Conservation (phyloP, 768 basidiomycete species). For the Multifurca ochricompacta region DNA sequence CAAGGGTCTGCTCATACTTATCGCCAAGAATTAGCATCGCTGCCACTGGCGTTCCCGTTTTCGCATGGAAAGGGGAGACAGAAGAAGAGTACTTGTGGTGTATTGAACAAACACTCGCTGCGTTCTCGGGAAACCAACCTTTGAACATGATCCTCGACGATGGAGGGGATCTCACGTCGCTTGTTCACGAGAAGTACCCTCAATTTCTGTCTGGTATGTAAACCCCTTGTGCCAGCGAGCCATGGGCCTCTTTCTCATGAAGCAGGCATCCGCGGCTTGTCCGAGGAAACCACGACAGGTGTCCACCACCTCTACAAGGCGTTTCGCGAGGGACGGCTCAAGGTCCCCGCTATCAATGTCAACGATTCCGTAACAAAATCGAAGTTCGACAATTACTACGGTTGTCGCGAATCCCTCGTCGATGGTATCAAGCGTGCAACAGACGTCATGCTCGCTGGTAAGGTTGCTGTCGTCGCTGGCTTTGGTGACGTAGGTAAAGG, state of each 20-base stretch:
- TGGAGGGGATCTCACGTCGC: slow-evolving; percentile 90
- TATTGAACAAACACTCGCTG: slow-evolving; percentile 88
- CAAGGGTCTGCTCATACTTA: slow-evolving; percentile 2
- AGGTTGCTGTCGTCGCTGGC: slow-evolving; percentile 97
- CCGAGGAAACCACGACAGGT: slow-evolving; percentile 99
- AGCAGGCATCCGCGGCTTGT: slow-evolving; percentile 82
- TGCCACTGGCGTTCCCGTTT: slow-evolving; percentile 97
- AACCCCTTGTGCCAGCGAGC: background rate
- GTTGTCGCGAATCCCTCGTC: slow-evolving; percentile 98
- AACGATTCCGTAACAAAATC: slow-evolving; percentile 99
- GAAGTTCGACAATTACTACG: slow-evolving; percentile 98
- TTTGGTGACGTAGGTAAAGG: slow-evolving; percentile 99
- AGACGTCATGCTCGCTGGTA: slow-evolving; percentile 99
- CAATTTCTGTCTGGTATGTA: slow-evolving; percentile 68
- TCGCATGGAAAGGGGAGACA: slow-evolving; percentile 99
- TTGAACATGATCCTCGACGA: slow-evolving; percentile 99
- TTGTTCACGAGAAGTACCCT: slow-evolving; percentile 96
- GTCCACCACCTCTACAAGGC: slow-evolving; percentile 99
- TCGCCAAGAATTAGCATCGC: slow-evolving; percentile 56
- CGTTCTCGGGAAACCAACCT: slow-evolving; percentile 76
- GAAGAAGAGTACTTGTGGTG: slow-evolving; percentile 99
- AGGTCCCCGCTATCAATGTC: slow-evolving; percentile 98
- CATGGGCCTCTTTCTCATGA: slow-evolving; percentile 6
- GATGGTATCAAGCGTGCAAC: slow-evolving; percentile 99
- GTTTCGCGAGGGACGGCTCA: slow-evolving; percentile 91